Base-by-base conservation (phyloP, 768 basidiomycete genomes). In the Lactarius hatsudake region DNA sequence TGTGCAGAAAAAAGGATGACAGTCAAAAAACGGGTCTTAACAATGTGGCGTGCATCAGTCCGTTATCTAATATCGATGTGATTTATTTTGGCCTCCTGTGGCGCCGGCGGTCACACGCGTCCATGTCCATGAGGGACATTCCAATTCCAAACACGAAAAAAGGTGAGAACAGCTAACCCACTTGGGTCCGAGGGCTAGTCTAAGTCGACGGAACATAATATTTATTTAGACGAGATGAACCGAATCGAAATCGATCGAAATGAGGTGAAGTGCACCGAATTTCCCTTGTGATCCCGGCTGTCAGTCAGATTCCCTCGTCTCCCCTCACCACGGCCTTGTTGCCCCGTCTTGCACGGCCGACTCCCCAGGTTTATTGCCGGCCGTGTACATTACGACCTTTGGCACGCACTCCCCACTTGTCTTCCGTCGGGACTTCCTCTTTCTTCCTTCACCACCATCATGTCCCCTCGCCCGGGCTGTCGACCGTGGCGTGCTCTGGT, bases 381-480 rank as follows among this genome's bases (percentile, higher is more conserved):
- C 65, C 61, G 45, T 38, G 61, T 61, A 32, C 36, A 42, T 67
- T 28, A 57, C 28, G 17, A 43, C 62, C n/a, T 38, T 40, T 26
- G 0, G n/a, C 42, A 58, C 48, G 3, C 59, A 28, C 51, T 10
- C 51, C 18, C 28, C 17, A 51, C 15, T 9, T 38, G 26, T 55
- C 48, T 53, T 26, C 51, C 36, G 30, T 56, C 40, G 57, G 56
- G 51, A 7, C 45, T 63, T 59, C 64, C 51, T 64, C 66, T 66
- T 69, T 62, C 69, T 71, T 62, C 62, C 63, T 32, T 62, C 67
- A 59, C 67, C 68, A 59, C 71, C 71, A 62, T 15, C 66, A 63
- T 67, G 59, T 26, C 48, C 61, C 43, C 36, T 78, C 79, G 32
- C 79, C 81, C 51, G 26, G 23, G 13, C 4, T 26, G 71, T 69